These are phyloP conservation scores for Aspergillus sp. DNA, from an alignment of 2,329 filamentous ascomycete genomes.

Conservation along the genomic window DNA sequence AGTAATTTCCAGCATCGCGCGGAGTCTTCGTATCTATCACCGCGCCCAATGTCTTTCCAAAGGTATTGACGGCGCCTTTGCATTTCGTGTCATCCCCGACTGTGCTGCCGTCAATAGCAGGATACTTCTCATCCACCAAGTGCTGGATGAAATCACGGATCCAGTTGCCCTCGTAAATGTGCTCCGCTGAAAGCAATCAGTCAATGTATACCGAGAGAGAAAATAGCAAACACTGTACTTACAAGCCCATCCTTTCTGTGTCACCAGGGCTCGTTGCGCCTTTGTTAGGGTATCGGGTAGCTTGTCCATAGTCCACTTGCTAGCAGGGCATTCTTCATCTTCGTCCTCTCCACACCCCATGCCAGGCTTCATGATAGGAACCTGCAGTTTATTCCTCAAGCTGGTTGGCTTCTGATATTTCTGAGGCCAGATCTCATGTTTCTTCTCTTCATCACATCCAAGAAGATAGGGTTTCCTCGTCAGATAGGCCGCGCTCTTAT, in stretches of 20 bases:
- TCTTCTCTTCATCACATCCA: not conserved
- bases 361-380: not conserved
- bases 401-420: not conserved
- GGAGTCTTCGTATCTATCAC: not conserved
- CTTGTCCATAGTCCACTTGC: not conserved
- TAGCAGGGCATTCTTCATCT: not conserved
- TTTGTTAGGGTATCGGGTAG: not conserved
- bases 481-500: not conserved
- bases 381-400: not conserved
- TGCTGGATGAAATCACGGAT: conserved; percentile 4
- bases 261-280: not conserved
- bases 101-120: not conserved
- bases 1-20: not conserved
- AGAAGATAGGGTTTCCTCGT: not conserved
- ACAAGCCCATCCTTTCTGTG: not conserved
- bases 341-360: not conserved
- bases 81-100: not conserved
- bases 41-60: not conserved
- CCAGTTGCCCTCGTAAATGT: conserved; percentile 11
- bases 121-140: not conserved
- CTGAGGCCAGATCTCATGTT: not conserved
- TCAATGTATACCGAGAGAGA: not conserved
- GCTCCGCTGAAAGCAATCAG: conserved; percentile 4
- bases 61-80: not conserved
- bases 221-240: not conserved